Conservation (phyloP, 257 asterid species). For the Capsicum rhomboideum region DNA sequence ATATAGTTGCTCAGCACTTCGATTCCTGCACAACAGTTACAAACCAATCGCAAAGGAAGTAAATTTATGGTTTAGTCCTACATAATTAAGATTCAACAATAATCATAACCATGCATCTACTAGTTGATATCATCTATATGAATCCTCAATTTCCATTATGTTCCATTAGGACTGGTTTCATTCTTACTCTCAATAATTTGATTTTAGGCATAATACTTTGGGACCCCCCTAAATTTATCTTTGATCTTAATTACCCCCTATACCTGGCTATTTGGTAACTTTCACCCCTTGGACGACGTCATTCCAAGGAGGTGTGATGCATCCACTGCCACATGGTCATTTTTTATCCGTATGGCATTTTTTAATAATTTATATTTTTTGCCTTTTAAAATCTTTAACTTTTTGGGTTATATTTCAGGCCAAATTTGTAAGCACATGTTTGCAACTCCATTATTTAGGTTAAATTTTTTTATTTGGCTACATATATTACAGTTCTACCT, state of each 20-base stretch:
- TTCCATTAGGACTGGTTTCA: not conserved
- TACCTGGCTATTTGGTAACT: not conserved
- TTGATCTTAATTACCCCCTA: not conserved
- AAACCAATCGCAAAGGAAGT: not conserved
- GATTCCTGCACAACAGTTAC: conserved; percentile 49
- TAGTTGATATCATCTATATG: not conserved
- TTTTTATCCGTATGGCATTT: not conserved
- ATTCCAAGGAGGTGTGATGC: not conserved
- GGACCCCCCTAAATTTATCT: not conserved
- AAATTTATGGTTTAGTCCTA: not conserved
- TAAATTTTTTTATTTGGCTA: too few species aligned
- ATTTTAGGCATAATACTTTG: not conserved
- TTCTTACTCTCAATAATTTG: not conserved
- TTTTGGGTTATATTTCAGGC: too few species aligned
- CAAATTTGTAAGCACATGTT: too few species aligned
- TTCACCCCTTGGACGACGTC: not conserved
- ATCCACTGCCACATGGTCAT: not conserved
- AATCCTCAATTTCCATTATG: not conserved
- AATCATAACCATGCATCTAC: not conserved
- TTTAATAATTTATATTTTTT: too few species aligned
- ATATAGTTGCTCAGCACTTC: conserved; percentile 60
- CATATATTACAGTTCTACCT: too few species aligned
- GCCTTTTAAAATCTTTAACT: too few species aligned
- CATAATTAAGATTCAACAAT: not conserved
- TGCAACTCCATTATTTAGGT: too few species aligned